Evolutionary conservation across 2,329 filamentous ascomycete genomes (phyloP).

Genomic region (Taxawa tesnikishii): DNA sequence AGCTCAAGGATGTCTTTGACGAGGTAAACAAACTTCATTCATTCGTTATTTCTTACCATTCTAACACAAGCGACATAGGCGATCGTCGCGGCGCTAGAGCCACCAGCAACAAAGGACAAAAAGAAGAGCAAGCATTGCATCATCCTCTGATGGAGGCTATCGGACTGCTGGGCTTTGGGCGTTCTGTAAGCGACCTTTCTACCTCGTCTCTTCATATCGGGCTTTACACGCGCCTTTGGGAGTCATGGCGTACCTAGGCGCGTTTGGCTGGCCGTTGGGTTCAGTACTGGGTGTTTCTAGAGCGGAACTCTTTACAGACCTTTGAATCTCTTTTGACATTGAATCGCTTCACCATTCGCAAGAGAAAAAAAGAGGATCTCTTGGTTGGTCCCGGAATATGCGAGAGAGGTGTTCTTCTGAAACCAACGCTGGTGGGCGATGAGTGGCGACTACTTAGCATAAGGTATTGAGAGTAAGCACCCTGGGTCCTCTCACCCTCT

Average conservation of each 20-base stretch:
- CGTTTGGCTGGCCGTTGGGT: background rate
- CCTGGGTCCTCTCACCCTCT: no score
- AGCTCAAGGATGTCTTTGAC: constrained; percentile 97
- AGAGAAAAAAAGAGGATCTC: no score
- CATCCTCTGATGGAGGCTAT: constrained; percentile 25
- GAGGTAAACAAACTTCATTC: constrained; percentile 50
- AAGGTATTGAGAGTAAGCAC: no score
- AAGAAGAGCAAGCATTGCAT: constrained; percentile 23
- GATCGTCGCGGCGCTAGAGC: constrained; percentile 89
- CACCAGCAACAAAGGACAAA: constrained; percentile 48
- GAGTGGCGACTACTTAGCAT: no score
- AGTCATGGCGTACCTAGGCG: background rate
- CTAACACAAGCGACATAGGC: constrained; percentile 44
- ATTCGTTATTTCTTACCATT: constrained; percentile 1
- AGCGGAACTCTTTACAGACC: background rate
- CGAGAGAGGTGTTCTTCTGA: no score
- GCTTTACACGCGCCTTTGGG: background rate
- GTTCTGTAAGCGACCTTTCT: background rate
- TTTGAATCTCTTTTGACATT: no score
- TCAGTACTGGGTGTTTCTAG: constrained; percentile 1
- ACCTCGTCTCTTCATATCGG: background rate
- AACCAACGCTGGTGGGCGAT: no score
- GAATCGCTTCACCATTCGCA: no score
- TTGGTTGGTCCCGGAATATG: no score
- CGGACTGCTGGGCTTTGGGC: no score